Evolutionary conservation across 768 basidiomycete genomes (phyloP).

Genomic region (Psilocybe tampanensis): DNA sequence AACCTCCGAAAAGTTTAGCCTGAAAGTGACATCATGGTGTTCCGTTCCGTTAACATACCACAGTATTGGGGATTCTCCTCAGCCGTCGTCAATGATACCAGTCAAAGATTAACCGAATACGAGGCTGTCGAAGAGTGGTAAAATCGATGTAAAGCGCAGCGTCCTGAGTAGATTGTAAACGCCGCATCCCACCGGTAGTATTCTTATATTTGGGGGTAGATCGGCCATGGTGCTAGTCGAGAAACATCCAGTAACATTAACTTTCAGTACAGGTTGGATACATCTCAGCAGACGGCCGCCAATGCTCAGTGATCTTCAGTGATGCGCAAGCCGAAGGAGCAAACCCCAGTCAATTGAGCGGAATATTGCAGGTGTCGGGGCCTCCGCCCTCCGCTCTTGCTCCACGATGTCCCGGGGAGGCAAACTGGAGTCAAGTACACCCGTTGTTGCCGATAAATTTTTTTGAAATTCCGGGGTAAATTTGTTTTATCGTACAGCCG

Average conservation of each 20-base stretch:
- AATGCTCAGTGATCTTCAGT: too few species aligned
- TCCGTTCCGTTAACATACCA: neutral
- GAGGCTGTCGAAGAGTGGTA: neutral
- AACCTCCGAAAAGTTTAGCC: too few species aligned
- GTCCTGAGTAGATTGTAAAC: conserved; percentile 1
- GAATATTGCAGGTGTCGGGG: neutral
- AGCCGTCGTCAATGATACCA: neutral
- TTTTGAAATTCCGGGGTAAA: conserved; percentile 4
- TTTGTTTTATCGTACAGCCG: neutral
- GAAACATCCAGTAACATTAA: neutral
- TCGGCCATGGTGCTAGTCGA: neutral
- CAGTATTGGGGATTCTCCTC: neutral
- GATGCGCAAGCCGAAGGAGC: too few species aligned
- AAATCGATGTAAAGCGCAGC: neutral
- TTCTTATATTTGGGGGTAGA: conserved; percentile 1
- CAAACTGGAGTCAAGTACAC: conserved; percentile 16
- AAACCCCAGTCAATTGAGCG: neutral
- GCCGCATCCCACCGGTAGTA: conserved; percentile 8
- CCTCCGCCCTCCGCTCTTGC: conserved; percentile 27
- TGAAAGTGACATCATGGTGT: conserved; percentile 2
- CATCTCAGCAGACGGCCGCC: too few species aligned
- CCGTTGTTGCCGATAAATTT: conserved; percentile 13
- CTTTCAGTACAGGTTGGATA: too few species aligned
- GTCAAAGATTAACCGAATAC: neutral
- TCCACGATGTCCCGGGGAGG: conserved; percentile 19